Evolutionary conservation across 2,329 filamentous ascomycete species (phyloP).

Genomic region (Sporothrix sp.): DNA sequence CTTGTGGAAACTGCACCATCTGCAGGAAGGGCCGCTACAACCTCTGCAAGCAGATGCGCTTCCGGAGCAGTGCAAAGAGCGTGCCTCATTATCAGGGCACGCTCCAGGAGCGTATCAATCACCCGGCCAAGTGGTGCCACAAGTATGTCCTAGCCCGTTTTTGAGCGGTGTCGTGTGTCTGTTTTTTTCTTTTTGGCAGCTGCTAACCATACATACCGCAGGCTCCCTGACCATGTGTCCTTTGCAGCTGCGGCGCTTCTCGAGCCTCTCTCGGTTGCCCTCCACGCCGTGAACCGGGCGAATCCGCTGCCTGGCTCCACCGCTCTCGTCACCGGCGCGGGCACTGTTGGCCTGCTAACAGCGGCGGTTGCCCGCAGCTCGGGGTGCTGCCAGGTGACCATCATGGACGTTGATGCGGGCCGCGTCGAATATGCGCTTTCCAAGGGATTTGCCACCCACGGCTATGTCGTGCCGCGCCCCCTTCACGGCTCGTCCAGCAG

Average conservation of each 20-base stretch:
- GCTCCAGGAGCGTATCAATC: slow-evolving; percentile 52
- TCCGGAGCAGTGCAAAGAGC: slow-evolving; percentile 52
- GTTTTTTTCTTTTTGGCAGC: no score
- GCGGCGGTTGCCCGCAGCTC: slow-evolving; percentile 53
- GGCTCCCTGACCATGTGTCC: slow-evolving; percentile 48
- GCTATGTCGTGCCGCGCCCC: slow-evolving; percentile 41
- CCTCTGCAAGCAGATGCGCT: slow-evolving; percentile 51
- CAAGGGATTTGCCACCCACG: slow-evolving; percentile 50
- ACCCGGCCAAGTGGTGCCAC: slow-evolving; percentile 52
- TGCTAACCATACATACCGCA: slow-evolving; percentile 22
- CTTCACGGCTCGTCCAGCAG: slow-evolving; percentile 35
- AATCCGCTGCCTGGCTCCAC: slow-evolving; percentile 42
- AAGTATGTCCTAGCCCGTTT: slow-evolving; percentile 35
- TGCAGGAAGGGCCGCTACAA: slow-evolving; percentile 50
- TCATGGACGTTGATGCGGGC: slow-evolving; percentile 50
- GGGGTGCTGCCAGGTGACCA: slow-evolving; percentile 49
- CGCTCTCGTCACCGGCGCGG: slow-evolving; percentile 55
- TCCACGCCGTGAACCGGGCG: slow-evolving; percentile 51
- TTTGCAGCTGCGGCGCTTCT: slow-evolving; percentile 51
- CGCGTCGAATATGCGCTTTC: slow-evolving; percentile 51
- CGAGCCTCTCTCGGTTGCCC: slow-evolving; percentile 52
- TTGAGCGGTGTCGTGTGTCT: no score
- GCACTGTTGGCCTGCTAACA: slow-evolving; percentile 52
- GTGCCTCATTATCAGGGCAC: slow-evolving; percentile 56
- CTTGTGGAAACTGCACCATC: slow-evolving; percentile 41